Conservation (phyloP, 169 alveolate genomes). For the Plasmodium knowlesi region DNA sequence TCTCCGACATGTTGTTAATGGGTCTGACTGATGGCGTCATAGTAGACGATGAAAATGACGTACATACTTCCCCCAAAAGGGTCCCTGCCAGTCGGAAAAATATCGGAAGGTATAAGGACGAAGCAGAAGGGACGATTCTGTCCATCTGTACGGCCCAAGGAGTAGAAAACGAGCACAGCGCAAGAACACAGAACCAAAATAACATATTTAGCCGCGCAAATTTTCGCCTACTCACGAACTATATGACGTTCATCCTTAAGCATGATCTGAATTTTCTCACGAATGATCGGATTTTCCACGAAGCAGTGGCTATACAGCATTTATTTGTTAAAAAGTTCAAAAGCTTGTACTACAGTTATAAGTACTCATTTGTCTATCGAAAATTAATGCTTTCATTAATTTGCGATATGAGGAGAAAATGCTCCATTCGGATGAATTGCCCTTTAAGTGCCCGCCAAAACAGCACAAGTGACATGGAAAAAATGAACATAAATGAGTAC, state of each 20-base stretch:
- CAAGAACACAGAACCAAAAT: neutral
- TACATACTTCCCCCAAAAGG: neutral
- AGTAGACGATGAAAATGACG: neutral
- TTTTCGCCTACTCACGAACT: slow-evolving; percentile 26
- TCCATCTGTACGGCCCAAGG: neutral
- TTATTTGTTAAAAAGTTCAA: slow-evolving; percentile 39
- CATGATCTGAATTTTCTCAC: slow-evolving; percentile 17
- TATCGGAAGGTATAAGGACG: neutral
- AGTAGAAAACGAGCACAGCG: neutral
- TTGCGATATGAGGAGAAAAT: slow-evolving; percentile 26
- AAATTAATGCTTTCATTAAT: slow-evolving; percentile 43
- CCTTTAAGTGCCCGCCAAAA: neutral
- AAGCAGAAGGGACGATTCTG: neutral
- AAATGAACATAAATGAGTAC: slow-evolving; percentile 18
- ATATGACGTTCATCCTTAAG: slow-evolving; percentile 32
- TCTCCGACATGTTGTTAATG: slow-evolving; percentile 13
- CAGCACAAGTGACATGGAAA: neutral
- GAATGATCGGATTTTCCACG: slow-evolving; percentile 22
- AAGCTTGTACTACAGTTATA: slow-evolving; percentile 48
- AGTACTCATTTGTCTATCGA: slow-evolving; percentile 43
- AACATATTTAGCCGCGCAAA: slow-evolving; percentile 10
- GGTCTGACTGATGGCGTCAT: neutral
- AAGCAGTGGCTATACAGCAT: slow-evolving; percentile 26
- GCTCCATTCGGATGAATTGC: slow-evolving; percentile 3
- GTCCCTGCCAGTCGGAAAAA: neutral